Conservation (phyloP, 2,329 filamentous ascomycete species). For the Clathrospora elynae region DNA sequence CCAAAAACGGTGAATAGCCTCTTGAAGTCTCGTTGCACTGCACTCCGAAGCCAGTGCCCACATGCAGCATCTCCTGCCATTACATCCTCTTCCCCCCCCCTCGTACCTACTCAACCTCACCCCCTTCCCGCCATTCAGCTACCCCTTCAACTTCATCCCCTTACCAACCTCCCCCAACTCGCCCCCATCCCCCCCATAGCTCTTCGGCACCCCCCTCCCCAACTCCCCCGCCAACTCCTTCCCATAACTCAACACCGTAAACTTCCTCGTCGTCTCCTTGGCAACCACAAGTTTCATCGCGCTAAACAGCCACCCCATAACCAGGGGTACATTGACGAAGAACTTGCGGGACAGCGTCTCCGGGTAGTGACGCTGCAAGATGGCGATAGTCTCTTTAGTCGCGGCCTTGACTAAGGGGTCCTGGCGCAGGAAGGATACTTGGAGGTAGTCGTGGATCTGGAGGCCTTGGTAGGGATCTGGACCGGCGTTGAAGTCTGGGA, state of each 20-base stretch:
- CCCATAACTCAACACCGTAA: slow-evolving; percentile 62
- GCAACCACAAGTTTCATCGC: slow-evolving; percentile 55
- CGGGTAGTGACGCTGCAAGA: slow-evolving; percentile 82
- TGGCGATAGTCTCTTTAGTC: slow-evolving; percentile 78
- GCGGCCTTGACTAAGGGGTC: slow-evolving; percentile 76
- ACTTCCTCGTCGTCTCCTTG: slow-evolving; percentile 57
- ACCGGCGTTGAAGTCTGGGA: slow-evolving; percentile 68
- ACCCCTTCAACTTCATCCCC: slow-evolving; percentile 48
- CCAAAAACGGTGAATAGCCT: too few relatives aligned
- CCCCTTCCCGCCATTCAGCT: not conserved
- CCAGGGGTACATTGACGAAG: slow-evolving; percentile 88
- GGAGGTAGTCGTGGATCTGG: slow-evolving; percentile 92
- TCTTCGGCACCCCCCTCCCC: slow-evolving; percentile 69
- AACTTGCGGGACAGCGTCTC: slow-evolving; percentile 90
- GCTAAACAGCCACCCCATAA: slow-evolving; percentile 79
- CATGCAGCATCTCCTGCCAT: slow-evolving; percentile 30
- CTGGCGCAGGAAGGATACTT: slow-evolving; percentile 83
- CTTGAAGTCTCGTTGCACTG: too few relatives aligned
- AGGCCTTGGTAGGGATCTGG: slow-evolving; percentile 86
- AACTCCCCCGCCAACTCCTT: slow-evolving; percentile 69
- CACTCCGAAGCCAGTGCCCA: too few relatives aligned
- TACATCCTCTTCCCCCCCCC: slow-evolving; percentile 14
- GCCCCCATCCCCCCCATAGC: slow-evolving; percentile 76
- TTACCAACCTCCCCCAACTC: slow-evolving; percentile 53
- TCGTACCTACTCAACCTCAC: not conserved